Evolutionary conservation across 2,329 filamentous ascomycete species (phyloP).

Genomic region (Aquanectria penicillioides): DNA sequence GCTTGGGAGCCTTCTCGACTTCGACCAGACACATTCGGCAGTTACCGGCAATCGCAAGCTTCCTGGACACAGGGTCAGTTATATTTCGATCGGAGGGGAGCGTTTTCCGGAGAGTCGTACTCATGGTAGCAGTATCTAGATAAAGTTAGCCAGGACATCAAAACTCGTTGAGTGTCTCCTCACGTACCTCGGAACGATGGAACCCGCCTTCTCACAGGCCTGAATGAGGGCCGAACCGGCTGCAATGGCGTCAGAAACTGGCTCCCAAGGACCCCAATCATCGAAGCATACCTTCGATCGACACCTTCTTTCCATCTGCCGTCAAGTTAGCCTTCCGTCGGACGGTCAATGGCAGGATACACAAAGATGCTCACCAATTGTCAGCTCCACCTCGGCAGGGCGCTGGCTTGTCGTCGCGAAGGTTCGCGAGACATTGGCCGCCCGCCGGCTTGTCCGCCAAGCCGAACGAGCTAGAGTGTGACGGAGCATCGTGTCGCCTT

Average conservation of each 20-base stretch:
- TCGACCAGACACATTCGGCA: slow-evolving; percentile 99
- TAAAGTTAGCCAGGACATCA: slow-evolving; percentile 47
- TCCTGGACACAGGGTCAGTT: slow-evolving; percentile 68
- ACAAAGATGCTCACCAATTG: slow-evolving; percentile 73
- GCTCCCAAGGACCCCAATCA: slow-evolving; percentile 27
- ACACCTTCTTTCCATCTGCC: slow-evolving; percentile 96
- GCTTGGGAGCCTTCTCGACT: slow-evolving; percentile 95
- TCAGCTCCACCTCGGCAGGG: slow-evolving; percentile 94
- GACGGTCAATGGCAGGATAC: slow-evolving; percentile 43
- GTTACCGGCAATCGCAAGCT: slow-evolving; percentile 98
- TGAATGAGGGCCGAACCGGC: slow-evolving; percentile 97
- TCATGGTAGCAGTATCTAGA: slow-evolving; percentile 97
- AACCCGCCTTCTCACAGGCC: slow-evolving; percentile 97
- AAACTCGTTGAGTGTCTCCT: slow-evolving; percentile 20
- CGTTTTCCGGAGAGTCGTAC: slow-evolving; percentile 61
- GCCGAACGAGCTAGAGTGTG: slow-evolving; percentile 74
- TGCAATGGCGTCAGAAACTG: slow-evolving; percentile 59
- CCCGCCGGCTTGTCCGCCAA: slow-evolving; percentile 71
- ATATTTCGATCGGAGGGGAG: slow-evolving; percentile 41
- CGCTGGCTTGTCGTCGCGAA: slow-evolving; percentile 84
- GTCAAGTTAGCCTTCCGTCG: slow-evolving; percentile 44
- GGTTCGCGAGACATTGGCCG: slow-evolving; percentile 72
- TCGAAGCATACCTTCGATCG: slow-evolving; percentile 82
- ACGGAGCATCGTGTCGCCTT: slow-evolving; percentile 75
- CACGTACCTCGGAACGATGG: slow-evolving; percentile 82